Evolutionary conservation across 495 filamentous ascomycete genomes (phyloP).

Genomic region (Penicillium steckii): DNA sequence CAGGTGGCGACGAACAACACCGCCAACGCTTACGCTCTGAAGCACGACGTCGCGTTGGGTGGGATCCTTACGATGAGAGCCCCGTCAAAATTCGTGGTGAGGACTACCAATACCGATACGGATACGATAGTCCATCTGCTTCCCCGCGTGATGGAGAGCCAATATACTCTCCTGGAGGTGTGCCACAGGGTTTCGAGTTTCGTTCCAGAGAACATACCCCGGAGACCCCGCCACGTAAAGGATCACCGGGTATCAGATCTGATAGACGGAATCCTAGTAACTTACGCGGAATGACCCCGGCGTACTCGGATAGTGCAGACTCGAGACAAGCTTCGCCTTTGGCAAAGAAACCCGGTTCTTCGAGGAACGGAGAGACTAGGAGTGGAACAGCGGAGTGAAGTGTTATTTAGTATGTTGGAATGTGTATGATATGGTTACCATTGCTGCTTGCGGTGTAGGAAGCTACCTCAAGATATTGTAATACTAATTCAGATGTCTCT

Average conservation of each 20-base stretch:
- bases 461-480: too few relatives aligned
- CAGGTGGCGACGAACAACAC: constrained; percentile 67
- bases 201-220: constrained; percentile 43
- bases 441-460: background rate
- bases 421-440: constrained; percentile 13
- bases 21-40: constrained; percentile 69
- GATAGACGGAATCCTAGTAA: constrained; percentile 21
- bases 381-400: constrained; percentile 13
- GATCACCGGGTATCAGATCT: constrained; percentile 19
- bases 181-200: constrained; percentile 29
- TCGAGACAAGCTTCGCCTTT: constrained; percentile 26
- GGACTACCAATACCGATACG: constrained; percentile 53
- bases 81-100: constrained; percentile 63
- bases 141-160: constrained; percentile 26
- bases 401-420: background rate
- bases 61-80: constrained; percentile 80
- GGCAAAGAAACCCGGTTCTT: constrained; percentile 21
- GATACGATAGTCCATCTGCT: constrained; percentile 24
- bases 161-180: constrained; percentile 31
- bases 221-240: constrained; percentile 30
- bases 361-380: constrained; percentile 10
- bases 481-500: too few relatives aligned
- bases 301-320: constrained; percentile 17
- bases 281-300: constrained; percentile 27
- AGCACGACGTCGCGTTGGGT: constrained; percentile 77